Conservation (phyloP, 2,329 filamentous ascomycete species). For the Fusarium sterilihyphosum region DNA sequence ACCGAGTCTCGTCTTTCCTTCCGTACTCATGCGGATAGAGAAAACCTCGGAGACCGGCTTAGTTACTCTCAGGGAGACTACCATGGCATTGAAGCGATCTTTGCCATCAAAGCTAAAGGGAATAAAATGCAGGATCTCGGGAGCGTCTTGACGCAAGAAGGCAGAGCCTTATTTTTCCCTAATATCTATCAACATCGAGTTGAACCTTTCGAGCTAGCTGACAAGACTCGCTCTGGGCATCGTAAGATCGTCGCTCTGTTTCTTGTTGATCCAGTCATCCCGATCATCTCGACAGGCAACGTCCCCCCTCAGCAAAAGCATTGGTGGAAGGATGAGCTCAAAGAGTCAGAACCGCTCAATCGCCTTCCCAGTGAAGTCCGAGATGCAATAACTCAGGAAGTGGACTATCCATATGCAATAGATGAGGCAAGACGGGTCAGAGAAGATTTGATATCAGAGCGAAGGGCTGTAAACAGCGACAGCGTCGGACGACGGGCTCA, state of each 20-base stretch:
- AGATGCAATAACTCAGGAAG: not conserved
- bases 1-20: slow-evolving; percentile 62
- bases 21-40: slow-evolving; percentile 51
- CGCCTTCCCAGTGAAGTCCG: not conserved
- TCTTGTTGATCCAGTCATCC: slow-evolving; percentile 65
- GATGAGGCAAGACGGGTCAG: slow-evolving; percentile 13
- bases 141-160: slow-evolving; percentile 55
- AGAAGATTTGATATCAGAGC: slow-evolving; percentile 16
- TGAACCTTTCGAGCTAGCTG: slow-evolving; percentile 59
- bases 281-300: slow-evolving; percentile 55
- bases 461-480: not conserved
- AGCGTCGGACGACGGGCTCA: not conserved
- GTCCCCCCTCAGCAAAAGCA: slow-evolving; percentile 54
- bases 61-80: slow-evolving; percentile 47
- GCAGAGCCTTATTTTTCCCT: slow-evolving; percentile 64
- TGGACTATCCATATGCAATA: slow-evolving; percentile 2
- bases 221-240: slow-evolving; percentile 64
- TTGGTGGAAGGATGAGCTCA: slow-evolving; percentile 46
- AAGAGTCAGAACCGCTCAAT: not conserved
- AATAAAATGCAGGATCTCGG: slow-evolving; percentile 53
- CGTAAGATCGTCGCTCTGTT: slow-evolving; percentile 69
- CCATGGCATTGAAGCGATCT: slow-evolving; percentile 47
- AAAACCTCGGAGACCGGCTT: slow-evolving; percentile 40
- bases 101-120: slow-evolving; percentile 43
- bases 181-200: slow-evolving; percentile 64